Base-by-base conservation (phyloP, 495 filamentous ascomycete genomes). In the Bacidia rubella region DNA sequence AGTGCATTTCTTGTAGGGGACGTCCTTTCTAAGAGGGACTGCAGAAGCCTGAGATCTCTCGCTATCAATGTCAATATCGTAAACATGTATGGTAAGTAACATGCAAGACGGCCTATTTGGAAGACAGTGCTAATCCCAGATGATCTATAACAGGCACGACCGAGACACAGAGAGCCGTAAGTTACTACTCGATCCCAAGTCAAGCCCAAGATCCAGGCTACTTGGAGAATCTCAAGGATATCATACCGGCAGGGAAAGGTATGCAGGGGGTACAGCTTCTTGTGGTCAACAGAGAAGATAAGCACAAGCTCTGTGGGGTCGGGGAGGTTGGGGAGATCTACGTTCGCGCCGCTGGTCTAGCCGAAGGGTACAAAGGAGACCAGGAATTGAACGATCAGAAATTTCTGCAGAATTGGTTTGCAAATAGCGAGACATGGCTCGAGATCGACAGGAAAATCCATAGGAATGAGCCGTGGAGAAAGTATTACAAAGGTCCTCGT, bases 261-360 rank as follows among this genome's bases (percentile, higher is more conserved):
- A 98, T 97, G 87, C 66, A 87, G 53, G 81, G 96, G 60, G 92
- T 98, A 3, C 92, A 97, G 63, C 74, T 98, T 39, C 70, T 98
- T 1, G 86, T 97, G 22, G 87, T 97, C 20, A 80, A 95, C 65
- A 82, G 85, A 4, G 78, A 85, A 56, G 20, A 17, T 11, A 44
- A 43, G 21, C 45, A 52, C 7, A 27, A 49, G 21, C 71, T 90
- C 21, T 98, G 92, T 64, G 75, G 74, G 27, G 72, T 92, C 29
- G 53, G 53, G 17, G 51, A 58, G 32, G 26, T 47, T 7, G 59
- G 59, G 9, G 85, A 97, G 65, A 85, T 97, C 11, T 92, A 84
- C 56, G 78, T 96, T 21, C 78, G 92, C 21, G 92, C 92, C 21
- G 92, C 74, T 29, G 92, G 90, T 55, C 75, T 95, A 26, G 90